Evolutionary conservation across 2,329 filamentous ascomycete genomes (phyloP), one percentile per base, ranked within the genome.

Genomic region (Xylaria sp.): DNA sequence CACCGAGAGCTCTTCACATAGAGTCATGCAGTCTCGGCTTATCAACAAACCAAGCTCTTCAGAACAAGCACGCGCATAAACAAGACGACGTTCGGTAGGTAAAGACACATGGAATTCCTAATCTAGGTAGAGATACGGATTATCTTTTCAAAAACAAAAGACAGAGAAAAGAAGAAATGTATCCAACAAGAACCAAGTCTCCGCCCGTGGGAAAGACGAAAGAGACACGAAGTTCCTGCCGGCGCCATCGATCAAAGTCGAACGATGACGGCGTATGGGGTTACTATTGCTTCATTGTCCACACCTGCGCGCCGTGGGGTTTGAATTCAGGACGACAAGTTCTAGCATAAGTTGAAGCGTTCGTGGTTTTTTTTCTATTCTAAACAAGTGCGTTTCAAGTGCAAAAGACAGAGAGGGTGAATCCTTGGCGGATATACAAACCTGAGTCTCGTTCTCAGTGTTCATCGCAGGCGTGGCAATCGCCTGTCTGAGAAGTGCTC

Each of bases 261-360:
- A 35, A 54, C 55, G 58, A 60, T 62, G 65, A 66, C 66, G 63
- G 63, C 18, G 57, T 59, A 30, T 67, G 76, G 76, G 82, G 82
- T 75, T 60, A 5, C 75, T 86, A 67, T 86, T 78, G 83, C 83
- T 86, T 86, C 83, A 84, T 75, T 84, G 83, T 86, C 83, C 83
- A 86, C 83, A 86, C 83, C 83, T 83, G 80, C 79, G 73, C 83
- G 82, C 77, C 79, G 77, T 84, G 74, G 69, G 23, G 23, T 30
- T 72, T 70, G 52, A 68, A 70, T 72, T 75, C 73, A 72, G 79
- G 76, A 76, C 82, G 83, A 78, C 81, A 84, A 84, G 83, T 82
- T 86, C 83, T 86, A 86, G 83, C 83, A 83, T 78, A 76, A 77
- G 77, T 82, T 75, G 82, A 85, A 85, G 83, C 82, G 47, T 16